Evolutionary conservation across 75 land plant species (phyloP), one percentile per base, ranked within the genome.

Genomic region (Selaginella moellendorffii): DNA sequence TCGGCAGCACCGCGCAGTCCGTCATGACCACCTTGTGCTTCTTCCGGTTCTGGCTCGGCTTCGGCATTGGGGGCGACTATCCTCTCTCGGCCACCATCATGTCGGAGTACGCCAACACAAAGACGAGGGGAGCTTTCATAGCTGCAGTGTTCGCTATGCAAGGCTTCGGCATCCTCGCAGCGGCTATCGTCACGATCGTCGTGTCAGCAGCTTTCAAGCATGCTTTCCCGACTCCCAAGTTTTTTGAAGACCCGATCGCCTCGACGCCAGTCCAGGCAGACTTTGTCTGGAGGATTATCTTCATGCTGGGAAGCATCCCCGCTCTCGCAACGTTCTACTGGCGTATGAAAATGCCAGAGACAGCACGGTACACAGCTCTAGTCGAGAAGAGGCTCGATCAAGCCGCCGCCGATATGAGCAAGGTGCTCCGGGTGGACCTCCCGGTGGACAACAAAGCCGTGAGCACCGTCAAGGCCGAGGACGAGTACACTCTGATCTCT

Each of bases 11-110:
- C 20, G 29, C 85, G 1, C 80, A 70, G 30, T 2, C 71, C n/a
- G 85, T 82, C 0, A 80, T 82, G 79, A 71, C 74, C 12, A 82
- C 79, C 0, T 76, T 82, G 0, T 82, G 84, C 54, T 82, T 82
- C 77, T 82, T 79, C 74, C 30, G 61, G 52, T 53, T 74, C 63
- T 80, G 82, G 82, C 63, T 83, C 1, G 85, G 85, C 9, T 29
- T 83, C 30, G 85, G 85, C 2, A 80, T 83, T 27, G 83, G 83
- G 0, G 83, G 80, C 0, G 78, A 76, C 20, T 76, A 73, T 28
- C 78, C 78, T 18, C 67, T 77, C 10, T 77, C 79, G 0, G 79
- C 79, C 18, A 65, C 68, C 18, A 74, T 74, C 62, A 74, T 74
- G 76, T 69, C 76, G 8, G 76, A 74, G 61, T 74, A 74, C 61